These are phyloP conservation scores for Hypoxylon sp. DNA, from an alignment of 2,329 filamentous ascomycete genomes.

Conservation along the genomic window DNA sequence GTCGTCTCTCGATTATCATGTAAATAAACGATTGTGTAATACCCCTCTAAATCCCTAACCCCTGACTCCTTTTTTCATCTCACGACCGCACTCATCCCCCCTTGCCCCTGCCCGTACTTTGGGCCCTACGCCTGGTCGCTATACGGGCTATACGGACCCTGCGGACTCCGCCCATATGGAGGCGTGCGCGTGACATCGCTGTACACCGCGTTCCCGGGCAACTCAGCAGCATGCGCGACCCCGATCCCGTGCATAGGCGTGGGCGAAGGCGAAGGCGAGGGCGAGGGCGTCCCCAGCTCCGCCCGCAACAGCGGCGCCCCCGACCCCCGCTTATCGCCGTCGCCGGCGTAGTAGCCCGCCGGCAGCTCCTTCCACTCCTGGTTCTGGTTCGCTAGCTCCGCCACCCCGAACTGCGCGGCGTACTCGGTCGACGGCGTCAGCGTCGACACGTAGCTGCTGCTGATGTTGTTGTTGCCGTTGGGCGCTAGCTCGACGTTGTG, in stretches of 20 bases:
- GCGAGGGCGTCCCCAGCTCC: constrained; percentile 34
- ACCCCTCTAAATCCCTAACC: neutral
- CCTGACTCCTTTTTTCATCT: too few species aligned
- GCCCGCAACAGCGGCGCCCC: constrained; percentile 43
- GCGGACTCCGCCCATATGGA: neutral
- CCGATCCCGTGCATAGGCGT: neutral
- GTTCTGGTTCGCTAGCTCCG: constrained; percentile 36
- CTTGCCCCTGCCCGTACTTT: constrained; percentile 8
- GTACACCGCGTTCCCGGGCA: constrained; percentile 31
- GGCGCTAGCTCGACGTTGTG: constrained; percentile 35
- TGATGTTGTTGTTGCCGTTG: neutral
- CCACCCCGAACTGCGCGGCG: constrained; percentile 44
- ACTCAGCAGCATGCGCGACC: constrained; percentile 29
- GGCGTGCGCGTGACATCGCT: neutral
- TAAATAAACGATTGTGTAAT: neutral
- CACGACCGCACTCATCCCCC: neutral
- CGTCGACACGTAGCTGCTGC: constrained; percentile 5
- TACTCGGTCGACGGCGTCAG: constrained; percentile 30
- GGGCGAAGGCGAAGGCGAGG: constrained; percentile 2
- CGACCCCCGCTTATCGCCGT: constrained; percentile 24
- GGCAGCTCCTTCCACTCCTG: constrained; percentile 36
- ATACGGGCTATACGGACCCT: neutral
- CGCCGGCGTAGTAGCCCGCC: constrained; percentile 26
- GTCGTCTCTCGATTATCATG: neutral
- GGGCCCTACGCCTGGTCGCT: neutral